Percentiles rank a stretch among this genome's conserved stretches.
Conservation (phyloP, 768 basidiomycete species). For the Coprinopsis sp. region DNA sequence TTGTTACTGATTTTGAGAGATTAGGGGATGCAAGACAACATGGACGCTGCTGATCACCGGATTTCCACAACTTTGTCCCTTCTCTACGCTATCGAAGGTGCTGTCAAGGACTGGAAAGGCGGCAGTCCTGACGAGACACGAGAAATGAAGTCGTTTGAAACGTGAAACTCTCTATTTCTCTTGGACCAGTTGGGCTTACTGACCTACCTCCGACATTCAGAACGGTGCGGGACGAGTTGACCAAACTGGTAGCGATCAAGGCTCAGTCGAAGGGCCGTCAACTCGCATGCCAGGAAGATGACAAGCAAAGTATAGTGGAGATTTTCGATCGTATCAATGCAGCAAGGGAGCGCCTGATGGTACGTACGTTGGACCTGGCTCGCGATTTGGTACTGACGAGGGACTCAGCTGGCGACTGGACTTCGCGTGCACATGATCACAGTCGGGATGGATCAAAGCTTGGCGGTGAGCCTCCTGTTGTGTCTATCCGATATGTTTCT, state of each 20-base stretch:
- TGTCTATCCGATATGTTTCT: background rate
- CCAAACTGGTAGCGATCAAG: conserved; percentile 6
- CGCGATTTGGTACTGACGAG: background rate
- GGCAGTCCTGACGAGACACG: conserved; percentile 4
- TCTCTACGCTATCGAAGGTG: no score
- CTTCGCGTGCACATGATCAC: conserved; percentile 10
- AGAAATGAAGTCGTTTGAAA: no score
- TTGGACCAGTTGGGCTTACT: background rate
- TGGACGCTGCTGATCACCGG: no score
- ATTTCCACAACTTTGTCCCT: no score
- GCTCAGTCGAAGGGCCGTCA: conserved; percentile 8
- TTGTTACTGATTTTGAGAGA: no score
- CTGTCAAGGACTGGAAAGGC: no score
- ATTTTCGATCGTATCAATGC: conserved; percentile 15
- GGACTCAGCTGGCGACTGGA: conserved; percentile 10
- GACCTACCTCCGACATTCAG: conserved; percentile 6
- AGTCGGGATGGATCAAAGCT: conserved; percentile 5
- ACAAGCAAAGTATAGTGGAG: conserved; percentile 9
- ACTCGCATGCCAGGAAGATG: conserved; percentile 13
- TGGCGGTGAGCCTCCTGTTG: background rate
- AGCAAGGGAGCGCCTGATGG: conserved; percentile 13
- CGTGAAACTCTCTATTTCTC: conserved; percentile 1
- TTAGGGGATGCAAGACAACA: no score
- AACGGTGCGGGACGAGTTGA: conserved; percentile 12
- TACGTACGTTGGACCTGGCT: conserved; percentile 1